A percentile compares a stretch with the other conserved stretches of the same genome.
Evolutionary conservation across 1,284 basidiomycete genomes (phyloP).

Genomic region (Ustilago trichophora): DNA sequence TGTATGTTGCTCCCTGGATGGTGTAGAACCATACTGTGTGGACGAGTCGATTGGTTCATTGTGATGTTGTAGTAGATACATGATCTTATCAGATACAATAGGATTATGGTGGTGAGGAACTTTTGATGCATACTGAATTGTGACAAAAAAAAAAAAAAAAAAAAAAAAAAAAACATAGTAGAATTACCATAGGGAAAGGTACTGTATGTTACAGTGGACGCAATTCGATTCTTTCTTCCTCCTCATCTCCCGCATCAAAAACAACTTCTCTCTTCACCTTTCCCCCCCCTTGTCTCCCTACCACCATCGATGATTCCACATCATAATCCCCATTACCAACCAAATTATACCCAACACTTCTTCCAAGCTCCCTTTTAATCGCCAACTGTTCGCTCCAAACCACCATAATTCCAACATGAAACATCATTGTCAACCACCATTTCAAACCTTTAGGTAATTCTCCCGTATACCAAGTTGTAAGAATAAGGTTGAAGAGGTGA

Average conservation of each 20-base stretch:
- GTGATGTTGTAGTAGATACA: too few species aligned
- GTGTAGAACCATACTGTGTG: too few species aligned
- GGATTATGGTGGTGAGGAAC: too few species aligned
- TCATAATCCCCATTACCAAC: slow-evolving; percentile 44
- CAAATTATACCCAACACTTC: slow-evolving; percentile 24
- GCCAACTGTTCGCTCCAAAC: slow-evolving; percentile 86
- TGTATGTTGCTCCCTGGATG: too few species aligned
- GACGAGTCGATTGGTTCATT: too few species aligned
- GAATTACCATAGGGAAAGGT: too few species aligned
- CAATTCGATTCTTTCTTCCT: slow-evolving; percentile 15
- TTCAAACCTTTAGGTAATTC: slow-evolving; percentile 76
- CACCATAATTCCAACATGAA: slow-evolving; percentile 78
- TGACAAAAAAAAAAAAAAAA: too few species aligned
- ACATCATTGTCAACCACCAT: slow-evolving; percentile 71
- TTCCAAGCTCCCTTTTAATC: slow-evolving; percentile 85
- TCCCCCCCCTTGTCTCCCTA: background rate
- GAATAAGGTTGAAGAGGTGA: slow-evolving; percentile 84
- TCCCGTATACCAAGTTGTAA: slow-evolving; percentile 89
- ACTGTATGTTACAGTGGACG: slow-evolving; percentile 3
- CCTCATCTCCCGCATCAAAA: slow-evolving; percentile 12
- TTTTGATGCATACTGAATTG: too few species aligned
- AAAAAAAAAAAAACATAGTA: too few species aligned
- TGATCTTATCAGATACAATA: too few species aligned
- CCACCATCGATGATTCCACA: background rate
- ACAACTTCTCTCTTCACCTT: background rate